Evolutionary conservation across 2,329 filamentous ascomycete genomes (phyloP).

Genomic region (Diplodia seriata): DNA sequence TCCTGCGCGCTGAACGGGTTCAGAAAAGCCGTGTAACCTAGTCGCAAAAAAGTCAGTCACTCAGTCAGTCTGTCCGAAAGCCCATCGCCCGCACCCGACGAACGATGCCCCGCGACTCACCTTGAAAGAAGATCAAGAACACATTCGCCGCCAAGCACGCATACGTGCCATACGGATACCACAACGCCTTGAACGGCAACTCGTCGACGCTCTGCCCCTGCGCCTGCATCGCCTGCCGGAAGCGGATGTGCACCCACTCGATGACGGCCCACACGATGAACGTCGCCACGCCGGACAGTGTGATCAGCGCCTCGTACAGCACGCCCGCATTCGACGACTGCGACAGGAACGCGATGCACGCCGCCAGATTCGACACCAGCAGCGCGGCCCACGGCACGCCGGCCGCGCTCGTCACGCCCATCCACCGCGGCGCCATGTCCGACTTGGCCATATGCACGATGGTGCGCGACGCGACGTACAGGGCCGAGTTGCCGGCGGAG

Average conservation of each 20-base stretch:
- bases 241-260: conserved; percentile 52
- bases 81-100: neutral
- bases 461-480: conserved; percentile 36
- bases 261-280: conserved; percentile 51
- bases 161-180: conserved; percentile 36
- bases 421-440: conserved; percentile 35
- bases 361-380: conserved; percentile 48
- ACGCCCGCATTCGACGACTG: conserved; percentile 34
- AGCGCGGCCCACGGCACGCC: conserved; percentile 41
- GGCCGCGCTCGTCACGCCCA: conserved; percentile 34
- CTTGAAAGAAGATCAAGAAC: conserved; percentile 37
- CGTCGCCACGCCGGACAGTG: conserved; percentile 43
- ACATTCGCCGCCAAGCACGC: conserved; percentile 35
- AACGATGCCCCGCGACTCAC: conserved; percentile 1
- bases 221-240: conserved; percentile 47
- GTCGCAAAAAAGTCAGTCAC: neutral
- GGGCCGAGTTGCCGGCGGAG: conserved; percentile 35
- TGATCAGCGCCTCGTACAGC: conserved; percentile 35
- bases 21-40: conserved; percentile 36
- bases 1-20: conserved; percentile 35
- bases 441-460: conserved; percentile 35
- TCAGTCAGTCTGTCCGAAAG: neutral
- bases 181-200: conserved; percentile 35
- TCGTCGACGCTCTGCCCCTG: conserved; percentile 47
- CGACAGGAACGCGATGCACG: conserved; percentile 47